phyloP scores from a whole-genome alignment of 441 rosid species.

The Metrosideros polymorpha region DNA sequence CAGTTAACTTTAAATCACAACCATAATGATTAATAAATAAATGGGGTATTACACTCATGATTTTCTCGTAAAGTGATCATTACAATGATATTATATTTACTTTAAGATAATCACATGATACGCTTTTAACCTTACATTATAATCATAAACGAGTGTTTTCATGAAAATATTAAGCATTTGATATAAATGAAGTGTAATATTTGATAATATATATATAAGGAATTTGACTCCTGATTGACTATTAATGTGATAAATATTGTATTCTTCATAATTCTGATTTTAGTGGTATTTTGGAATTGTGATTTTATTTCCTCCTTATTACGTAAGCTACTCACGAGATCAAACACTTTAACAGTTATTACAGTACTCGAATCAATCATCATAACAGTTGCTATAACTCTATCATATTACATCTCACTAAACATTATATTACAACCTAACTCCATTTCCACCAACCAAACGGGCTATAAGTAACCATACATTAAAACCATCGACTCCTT shows the following conservation, averaged over 20 bases:
- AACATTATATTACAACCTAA: neutral
- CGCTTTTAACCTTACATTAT: neutral
- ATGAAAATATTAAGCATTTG: no score
- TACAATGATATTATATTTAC: no score
- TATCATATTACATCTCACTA: neutral
- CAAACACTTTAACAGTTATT: neutral
- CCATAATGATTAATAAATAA: no score
- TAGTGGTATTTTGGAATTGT: neutral
- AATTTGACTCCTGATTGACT: neutral
- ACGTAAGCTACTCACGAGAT: neutral
- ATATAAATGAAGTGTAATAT: neutral
- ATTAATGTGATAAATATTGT: neutral
- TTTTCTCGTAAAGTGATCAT: no score
- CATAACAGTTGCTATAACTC: neutral
- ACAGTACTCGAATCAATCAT: neutral
- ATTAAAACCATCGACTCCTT: neutral
- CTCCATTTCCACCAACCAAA: neutral
- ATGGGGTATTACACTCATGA: no score
- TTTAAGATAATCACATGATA: no score
- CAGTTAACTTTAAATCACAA: no score
- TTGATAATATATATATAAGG: neutral
- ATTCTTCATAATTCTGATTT: neutral
- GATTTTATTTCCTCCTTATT: neutral
- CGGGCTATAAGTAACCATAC: neutral
- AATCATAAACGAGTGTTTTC: no score